A percentile compares a stretch with the other conserved stretches of the same genome.
These are phyloP conservation scores for Keithomyces neogunnii DNA, from an alignment of 2,329 filamentous ascomycete genomes.

Conservation along the genomic window DNA sequence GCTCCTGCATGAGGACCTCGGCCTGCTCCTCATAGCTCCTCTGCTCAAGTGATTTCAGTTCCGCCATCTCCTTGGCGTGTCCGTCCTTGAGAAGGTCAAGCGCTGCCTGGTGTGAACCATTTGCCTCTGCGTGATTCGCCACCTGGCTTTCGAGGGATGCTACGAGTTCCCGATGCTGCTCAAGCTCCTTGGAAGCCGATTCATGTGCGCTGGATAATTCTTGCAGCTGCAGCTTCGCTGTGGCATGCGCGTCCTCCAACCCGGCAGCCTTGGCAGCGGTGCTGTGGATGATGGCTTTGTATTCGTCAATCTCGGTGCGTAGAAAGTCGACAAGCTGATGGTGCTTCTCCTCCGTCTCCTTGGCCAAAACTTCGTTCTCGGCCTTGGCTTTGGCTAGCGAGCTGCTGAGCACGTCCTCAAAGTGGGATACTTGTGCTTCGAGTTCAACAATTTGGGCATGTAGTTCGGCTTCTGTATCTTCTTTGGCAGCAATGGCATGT, in stretches of 20 bases:
- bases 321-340: constrained; percentile 52
- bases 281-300: constrained; percentile 63
- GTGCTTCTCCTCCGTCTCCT: constrained; percentile 45
- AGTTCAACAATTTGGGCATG: constrained; percentile 64
- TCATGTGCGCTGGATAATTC: constrained; percentile 54
- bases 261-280: constrained; percentile 63
- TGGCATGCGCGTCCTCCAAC: constrained; percentile 63
- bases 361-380: constrained; percentile 30
- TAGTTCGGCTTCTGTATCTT: constrained; percentile 64
- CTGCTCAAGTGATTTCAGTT: constrained; percentile 39
- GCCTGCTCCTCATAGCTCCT: constrained; percentile 50
- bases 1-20: constrained; percentile 50
- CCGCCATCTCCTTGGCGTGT: constrained; percentile 42
- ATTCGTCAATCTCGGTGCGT: constrained; percentile 69
- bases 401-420: constrained; percentile 41
- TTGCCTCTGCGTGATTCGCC: constrained; percentile 47
- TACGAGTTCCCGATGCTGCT: constrained; percentile 39
- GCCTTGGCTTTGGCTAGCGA: constrained; percentile 32
- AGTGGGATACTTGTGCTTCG: constrained; percentile 49
- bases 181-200: constrained; percentile 34
- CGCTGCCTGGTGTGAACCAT: constrained; percentile 45
- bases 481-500: constrained; percentile 59
- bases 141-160: constrained; percentile 50
- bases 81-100: constrained; percentile 39
- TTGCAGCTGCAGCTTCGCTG: constrained; percentile 59